A percentile compares a stretch with the other conserved stretches of the same genome.
These are phyloP conservation scores for Paramecium sexaurelia DNA, from an alignment of 73 alveolate genomes.

Conservation along the genomic window DNA sequence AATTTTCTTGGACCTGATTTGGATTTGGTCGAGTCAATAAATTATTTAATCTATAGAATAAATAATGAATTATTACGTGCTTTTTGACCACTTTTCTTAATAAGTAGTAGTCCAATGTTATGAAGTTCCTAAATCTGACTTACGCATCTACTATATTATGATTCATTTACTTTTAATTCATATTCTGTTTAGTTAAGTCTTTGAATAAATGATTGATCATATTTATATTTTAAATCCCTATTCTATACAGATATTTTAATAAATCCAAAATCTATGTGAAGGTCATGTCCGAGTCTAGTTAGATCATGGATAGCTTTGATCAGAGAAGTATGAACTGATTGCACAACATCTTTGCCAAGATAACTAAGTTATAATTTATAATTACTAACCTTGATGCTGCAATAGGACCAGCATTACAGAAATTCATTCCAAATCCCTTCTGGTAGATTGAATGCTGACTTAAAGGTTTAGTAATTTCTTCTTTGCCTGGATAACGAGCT, in stretches of 20 bases:
- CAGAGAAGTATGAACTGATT: conserved; percentile 42
- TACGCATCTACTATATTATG: conserved; percentile 5
- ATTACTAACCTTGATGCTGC: conserved; percentile 64
- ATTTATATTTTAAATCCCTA: conserved; percentile 60
- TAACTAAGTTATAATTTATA: background rate
- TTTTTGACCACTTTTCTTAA: conserved; percentile 63
- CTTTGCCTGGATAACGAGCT: conserved; percentile 66
- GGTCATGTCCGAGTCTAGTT: conserved; percentile 57
- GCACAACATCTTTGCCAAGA: conserved; percentile 67
- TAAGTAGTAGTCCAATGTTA: conserved; percentile 66
- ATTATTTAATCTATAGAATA: background rate
- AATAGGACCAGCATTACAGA: conserved; percentile 69
- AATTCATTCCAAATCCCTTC: conserved; percentile 65
- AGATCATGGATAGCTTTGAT: conserved; percentile 60
- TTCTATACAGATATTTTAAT: conserved; percentile 18
- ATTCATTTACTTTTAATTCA: conserved; percentile 54
- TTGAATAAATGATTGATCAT: conserved; percentile 39
- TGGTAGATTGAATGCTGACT: conserved; percentile 62
- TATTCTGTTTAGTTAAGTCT: conserved; percentile 45
- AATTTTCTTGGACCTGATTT: conserved; percentile 32
- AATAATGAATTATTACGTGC: background rate
- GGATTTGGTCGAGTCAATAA: conserved; percentile 61
- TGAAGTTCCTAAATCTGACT: conserved; percentile 60
- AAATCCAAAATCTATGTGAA: conserved; percentile 58
- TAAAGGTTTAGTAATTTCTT: conserved; percentile 60